Conservation (phyloP, 345 rosid species). For the Syzygium aqueum region DNA sequence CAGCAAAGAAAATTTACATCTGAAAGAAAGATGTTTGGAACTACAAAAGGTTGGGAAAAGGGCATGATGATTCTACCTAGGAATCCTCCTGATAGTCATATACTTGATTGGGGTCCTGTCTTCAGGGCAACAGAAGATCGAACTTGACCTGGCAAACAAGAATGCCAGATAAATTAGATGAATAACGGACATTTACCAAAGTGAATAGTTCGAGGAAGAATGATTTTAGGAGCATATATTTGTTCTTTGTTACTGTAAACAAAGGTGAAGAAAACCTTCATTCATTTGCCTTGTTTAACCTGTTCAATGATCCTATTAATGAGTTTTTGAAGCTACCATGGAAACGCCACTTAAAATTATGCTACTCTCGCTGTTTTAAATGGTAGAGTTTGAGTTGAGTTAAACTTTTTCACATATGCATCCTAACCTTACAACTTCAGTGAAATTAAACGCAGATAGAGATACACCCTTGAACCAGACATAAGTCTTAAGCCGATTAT, state of each 20-base stretch:
- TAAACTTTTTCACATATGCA: neutral
- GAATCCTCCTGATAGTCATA: conserved; percentile 8
- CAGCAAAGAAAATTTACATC: neutral
- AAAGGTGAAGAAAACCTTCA: neutral
- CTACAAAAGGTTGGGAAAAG: neutral
- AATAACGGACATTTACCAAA: too few relatives aligned
- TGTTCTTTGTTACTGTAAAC: neutral
- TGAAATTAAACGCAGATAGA: neutral
- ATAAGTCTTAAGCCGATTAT: conserved; percentile 41
- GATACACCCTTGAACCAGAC: neutral
- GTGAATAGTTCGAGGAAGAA: neutral
- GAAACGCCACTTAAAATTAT: neutral
- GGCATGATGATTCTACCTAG: neutral
- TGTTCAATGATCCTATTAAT: neutral
- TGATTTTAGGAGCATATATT: neutral
- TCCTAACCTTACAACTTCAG: neutral
- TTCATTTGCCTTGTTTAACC: neutral
- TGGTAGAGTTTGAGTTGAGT: neutral
- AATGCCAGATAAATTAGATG: neutral
- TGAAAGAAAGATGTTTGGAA: neutral
- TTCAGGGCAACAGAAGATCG: conserved; percentile 9
- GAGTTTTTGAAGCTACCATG: neutral
- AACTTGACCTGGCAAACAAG: neutral
- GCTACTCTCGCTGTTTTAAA: neutral
- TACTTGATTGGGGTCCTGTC: conserved; percentile 2